phyloP scores from a whole-genome alignment of 352 stramenopile species.

The Globisporangium nagaii region DNA sequence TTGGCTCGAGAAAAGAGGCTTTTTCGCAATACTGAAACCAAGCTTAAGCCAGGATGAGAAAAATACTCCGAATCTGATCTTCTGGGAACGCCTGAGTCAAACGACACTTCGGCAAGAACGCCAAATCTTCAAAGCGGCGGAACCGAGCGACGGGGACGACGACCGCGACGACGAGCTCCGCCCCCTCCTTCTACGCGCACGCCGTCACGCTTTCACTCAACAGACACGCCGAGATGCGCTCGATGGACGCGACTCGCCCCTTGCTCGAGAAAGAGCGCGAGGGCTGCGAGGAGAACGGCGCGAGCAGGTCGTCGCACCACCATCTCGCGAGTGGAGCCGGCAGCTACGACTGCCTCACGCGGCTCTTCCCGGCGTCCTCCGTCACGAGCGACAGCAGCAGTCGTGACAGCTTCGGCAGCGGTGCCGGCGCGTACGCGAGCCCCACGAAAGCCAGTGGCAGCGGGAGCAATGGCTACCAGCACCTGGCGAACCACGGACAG shows the following conservation, averaged over 20 bases:
- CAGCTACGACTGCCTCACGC: conserved; percentile 11
- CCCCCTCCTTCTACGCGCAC: too few species aligned
- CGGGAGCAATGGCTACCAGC: conserved; percentile 3
- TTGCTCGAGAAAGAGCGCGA: conserved; percentile 35
- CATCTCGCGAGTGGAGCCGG: neutral
- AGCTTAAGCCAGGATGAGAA: too few species aligned
- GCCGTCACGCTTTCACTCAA: too few species aligned
- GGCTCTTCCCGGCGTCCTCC: conserved; percentile 6
- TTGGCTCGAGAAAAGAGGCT: too few species aligned
- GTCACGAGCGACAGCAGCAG: conserved; percentile 17
- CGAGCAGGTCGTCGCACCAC: conserved; percentile 14
- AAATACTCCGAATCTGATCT: too few species aligned
- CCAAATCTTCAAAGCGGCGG: too few species aligned
- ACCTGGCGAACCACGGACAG: neutral
- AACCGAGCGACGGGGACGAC: too few species aligned
- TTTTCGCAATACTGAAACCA: too few species aligned
- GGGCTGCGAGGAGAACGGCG: conserved; percentile 14
- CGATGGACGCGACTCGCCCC: conserved; percentile 47
- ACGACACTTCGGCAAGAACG: too few species aligned
- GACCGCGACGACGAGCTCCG: too few species aligned
- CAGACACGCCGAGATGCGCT: neutral
- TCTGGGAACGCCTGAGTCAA: too few species aligned
- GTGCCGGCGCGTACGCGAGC: neutral
- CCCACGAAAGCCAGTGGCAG: conserved; percentile 1
- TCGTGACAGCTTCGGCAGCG: conserved; percentile 13